Evolutionary conservation across 345 rosid species (phyloP), one percentile per base, ranked within the genome.

Genomic region (Hibiscus tridactylites): DNA sequence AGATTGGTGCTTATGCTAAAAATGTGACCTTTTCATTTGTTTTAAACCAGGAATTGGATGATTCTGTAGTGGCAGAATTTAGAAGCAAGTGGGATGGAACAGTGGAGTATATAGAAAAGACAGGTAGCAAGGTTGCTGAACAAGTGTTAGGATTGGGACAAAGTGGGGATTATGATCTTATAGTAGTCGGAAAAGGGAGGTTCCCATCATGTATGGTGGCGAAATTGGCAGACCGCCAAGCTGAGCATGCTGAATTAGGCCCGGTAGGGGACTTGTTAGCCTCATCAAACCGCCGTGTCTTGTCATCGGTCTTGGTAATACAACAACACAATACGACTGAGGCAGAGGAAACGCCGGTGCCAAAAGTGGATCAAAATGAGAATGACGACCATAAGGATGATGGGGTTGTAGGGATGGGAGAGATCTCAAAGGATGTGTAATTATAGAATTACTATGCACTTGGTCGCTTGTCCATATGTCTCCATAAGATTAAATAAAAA

Each of bases 161-260:
- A 70, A 81, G 90, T 70, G 72, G 76, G 53, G 88, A 83, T 35
- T 88, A 81, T 50, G 90, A 88, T 28, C 90, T 90, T 12, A 57
- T 88, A 35, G 80, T 93, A 1, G 93, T 88, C 0, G 95, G 95
- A 1, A 90, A 80, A 79, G 90, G 90, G 12, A 80, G 90, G 81
- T 77, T 85, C 46, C 98, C 93, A 0, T 85, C 92, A 2, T 67
- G 73, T 0, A 83, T 80, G 81, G 82, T 83, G 46, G 86, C 85
- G 0, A 61, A 75, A 33, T 19, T 90, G 68, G 91, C 91, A 0
- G 88, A 86, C 73, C 87, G 68, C 3, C 85, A 77, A 21, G 83
- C 87, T 0, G 91, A 83, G 76, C 87, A 82, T 10, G 78, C 87
- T 0, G 91, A 87, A 65, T 58, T 87, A 59, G 91, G 91, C 58